Evolutionary conservation across 371 early-diverging fungal genomes (phyloP).

Genomic region (Mortierella sp.): DNA sequence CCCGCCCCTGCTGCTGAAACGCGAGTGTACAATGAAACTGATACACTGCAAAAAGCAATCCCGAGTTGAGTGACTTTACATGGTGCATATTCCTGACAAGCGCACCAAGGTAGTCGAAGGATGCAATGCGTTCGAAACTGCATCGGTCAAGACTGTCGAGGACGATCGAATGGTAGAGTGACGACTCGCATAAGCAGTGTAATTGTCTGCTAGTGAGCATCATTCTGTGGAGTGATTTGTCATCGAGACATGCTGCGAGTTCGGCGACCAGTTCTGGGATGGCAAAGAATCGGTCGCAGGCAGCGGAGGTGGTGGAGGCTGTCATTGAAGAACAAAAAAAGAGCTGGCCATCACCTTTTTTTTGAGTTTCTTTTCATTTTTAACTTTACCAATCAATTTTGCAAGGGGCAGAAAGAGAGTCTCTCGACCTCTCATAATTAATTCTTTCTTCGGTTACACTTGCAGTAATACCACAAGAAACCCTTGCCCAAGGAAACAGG

Average conservation of each 20-base stretch:
- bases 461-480: too few relatives aligned
- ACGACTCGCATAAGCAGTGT: not conserved
- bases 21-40: not conserved
- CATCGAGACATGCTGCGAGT: not conserved
- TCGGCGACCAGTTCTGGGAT: slow-evolving; percentile 1
- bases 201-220: not conserved
- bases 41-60: not conserved
- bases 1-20: not conserved
- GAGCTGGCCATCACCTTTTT: too few relatives aligned
- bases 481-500: too few relatives aligned
- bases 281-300: not conserved
- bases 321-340: too few relatives aligned
- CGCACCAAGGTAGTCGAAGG: not conserved
- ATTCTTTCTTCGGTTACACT: too few relatives aligned
- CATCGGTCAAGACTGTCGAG: not conserved
- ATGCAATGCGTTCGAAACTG: slow-evolving; percentile 9
- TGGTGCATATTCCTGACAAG: not conserved
- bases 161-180: not conserved
- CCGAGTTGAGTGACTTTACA: not conserved
- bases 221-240: not conserved
- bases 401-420: too few relatives aligned
- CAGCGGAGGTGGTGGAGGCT: not conserved
- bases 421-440: too few relatives aligned
- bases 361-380: too few relatives aligned
- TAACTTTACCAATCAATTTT: too few relatives aligned